phyloP scores from a whole-genome alignment of 805 yeast genomes.

The Barnettozyma populi region DNA sequence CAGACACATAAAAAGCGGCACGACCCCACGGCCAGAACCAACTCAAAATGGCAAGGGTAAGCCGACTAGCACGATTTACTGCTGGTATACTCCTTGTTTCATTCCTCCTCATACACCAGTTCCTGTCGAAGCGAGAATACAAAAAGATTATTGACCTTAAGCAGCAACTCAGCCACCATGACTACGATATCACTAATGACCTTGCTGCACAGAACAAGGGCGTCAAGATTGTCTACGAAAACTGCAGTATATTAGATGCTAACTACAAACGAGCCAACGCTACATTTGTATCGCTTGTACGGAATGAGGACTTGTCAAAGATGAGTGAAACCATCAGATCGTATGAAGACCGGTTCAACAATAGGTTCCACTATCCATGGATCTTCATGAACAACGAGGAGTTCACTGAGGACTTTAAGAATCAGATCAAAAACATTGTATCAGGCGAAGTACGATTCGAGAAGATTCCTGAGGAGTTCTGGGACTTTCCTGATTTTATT shows the following conservation, averaged over 20 bases:
- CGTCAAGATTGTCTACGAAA: slow-evolving; percentile 29
- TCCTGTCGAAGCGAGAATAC: slow-evolving; percentile 17
- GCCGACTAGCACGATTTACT: slow-evolving; percentile 20
- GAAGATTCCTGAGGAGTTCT: slow-evolving; percentile 37
- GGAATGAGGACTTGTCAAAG: slow-evolving; percentile 52
- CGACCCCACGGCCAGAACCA: not conserved
- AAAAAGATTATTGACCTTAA: slow-evolving; percentile 17
- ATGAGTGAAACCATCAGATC: slow-evolving; percentile 52
- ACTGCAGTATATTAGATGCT: slow-evolving; percentile 38
- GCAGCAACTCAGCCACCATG: slow-evolving; percentile 12
- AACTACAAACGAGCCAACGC: slow-evolving; percentile 46
- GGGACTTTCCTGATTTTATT: slow-evolving; percentile 43
- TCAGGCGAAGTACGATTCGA: slow-evolving; percentile 41
- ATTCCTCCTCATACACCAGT: slow-evolving; percentile 15
- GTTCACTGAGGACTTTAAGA: slow-evolving; percentile 36
- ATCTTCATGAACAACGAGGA: slow-evolving; percentile 51
- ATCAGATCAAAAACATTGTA: slow-evolving; percentile 26
- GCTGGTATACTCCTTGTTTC: slow-evolving; percentile 11
- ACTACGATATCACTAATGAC: slow-evolving; percentile 16
- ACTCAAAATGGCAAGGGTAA: slow-evolving; percentile 9
- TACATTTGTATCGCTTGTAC: slow-evolving; percentile 60
- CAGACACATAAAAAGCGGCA: not conserved
- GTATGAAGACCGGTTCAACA: slow-evolving; percentile 76
- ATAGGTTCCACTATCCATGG: slow-evolving; percentile 75
- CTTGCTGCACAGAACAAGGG: slow-evolving; percentile 5